Evolutionary conservation across 805 yeast genomes (phyloP), one percentile per base, ranked within the genome.

Genomic region (Candida ponderosae): DNA sequence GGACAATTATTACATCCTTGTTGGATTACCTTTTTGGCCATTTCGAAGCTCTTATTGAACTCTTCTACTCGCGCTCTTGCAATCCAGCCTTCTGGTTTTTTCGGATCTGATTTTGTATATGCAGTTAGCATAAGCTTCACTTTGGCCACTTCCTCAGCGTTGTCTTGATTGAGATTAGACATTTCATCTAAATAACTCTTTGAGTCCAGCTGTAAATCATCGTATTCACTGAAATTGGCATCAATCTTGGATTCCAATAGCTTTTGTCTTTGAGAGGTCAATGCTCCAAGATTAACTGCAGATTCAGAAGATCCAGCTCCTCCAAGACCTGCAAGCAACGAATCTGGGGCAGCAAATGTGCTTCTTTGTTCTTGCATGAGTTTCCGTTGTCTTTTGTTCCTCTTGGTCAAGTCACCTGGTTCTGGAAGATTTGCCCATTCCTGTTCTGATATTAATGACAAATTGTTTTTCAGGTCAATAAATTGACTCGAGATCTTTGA

Each of bases 351-450:
- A 9, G 95, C 87, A 54, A 87, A 90, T 31, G 73, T 75, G 41
- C 96, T 63, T 44, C 79, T 78, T 40, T 74, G 74, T 46, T 65
- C 69, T 50, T 79, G 81, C 33, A 74, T 72, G 37, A 77, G 67
- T 32, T 76, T 56, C 37, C 96, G 63, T 34, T 72, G 63, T 39
- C 97, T 62, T 47, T 88, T 86, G 57, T 87, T 87, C 40, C 76
- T 66, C 50, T 78, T 71, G 0, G 98, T 93, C 50, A 85, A 64
- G 57, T 90, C 97, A 1, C 87, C 83, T 2, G 86, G 93, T 44
- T 87, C 96, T 0, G 97, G 97, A 4, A 90, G 52, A 42, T 65
- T 70, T 5, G 72, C 68, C 98, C 98, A 90, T 50, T 89, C 80
- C 4, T 75, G 82, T 17, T 65, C 72, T 4, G 83, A 65, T 0